These are phyloP conservation scores for Phytophthora quininea DNA, from an alignment of 352 stramenopile species.

Conservation along the genomic window DNA sequence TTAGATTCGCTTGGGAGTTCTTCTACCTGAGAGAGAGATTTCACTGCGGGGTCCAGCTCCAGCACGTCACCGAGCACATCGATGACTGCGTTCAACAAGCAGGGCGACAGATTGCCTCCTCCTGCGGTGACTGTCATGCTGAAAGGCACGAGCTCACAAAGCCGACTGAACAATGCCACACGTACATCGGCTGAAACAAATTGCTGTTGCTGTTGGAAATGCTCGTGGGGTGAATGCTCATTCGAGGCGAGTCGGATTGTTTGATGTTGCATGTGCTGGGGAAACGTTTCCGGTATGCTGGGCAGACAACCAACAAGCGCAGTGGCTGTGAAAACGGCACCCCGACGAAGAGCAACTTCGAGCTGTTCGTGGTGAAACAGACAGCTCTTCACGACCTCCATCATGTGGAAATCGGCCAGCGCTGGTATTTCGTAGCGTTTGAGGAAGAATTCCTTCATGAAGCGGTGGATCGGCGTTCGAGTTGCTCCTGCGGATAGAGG, in stretches of 20 bases:
- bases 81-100: slow-evolving; percentile 48
- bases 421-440: slow-evolving; percentile 55
- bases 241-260: slow-evolving; percentile 2
- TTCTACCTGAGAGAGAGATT: slow-evolving; percentile 43
- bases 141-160: slow-evolving; percentile 67
- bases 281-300: slow-evolving; percentile 20
- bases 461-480: slow-evolving; percentile 42
- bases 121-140: slow-evolving; percentile 12
- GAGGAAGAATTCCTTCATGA: slow-evolving; percentile 69
- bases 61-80: slow-evolving; percentile 71
- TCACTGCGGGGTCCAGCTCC: slow-evolving; percentile 51
- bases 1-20: slow-evolving; percentile 19
- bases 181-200: slow-evolving; percentile 46
- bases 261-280: slow-evolving; percentile 23
- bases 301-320: slow-evolving; percentile 17
- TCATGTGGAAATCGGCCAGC: slow-evolving; percentile 72
- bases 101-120: slow-evolving; percentile 48
- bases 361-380: slow-evolving; percentile 61
- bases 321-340: slow-evolving; percentile 16
- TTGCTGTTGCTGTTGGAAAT: slow-evolving; percentile 18
- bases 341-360: slow-evolving; percentile 17
- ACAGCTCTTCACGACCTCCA: slow-evolving; percentile 71
- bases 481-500: slow-evolving; percentile 7
- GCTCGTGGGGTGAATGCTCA: slow-evolving; percentile 12
- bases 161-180: slow-evolving; percentile 56